Conservation (phyloP, 495 filamentous ascomycete genomes). For the Lentithecium fluviatile region DNA sequence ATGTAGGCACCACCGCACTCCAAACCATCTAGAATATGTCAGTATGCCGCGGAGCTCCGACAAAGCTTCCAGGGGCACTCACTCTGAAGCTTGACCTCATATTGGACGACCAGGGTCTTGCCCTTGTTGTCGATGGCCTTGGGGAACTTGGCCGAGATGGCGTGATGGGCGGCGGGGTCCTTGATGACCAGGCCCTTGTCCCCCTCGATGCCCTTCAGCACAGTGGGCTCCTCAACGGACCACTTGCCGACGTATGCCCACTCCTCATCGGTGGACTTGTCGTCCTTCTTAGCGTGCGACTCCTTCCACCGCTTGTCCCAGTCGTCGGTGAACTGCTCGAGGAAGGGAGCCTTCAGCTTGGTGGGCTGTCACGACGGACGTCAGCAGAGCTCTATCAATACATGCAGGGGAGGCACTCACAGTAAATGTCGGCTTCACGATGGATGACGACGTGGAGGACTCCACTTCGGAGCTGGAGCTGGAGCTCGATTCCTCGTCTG, state of each 20-base stretch:
- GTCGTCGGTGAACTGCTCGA: constrained; percentile 97
- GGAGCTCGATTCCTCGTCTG: constrained; percentile 37
- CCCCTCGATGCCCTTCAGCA: constrained; percentile 91
- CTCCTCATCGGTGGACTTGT: constrained; percentile 81
- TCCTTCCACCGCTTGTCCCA: constrained; percentile 91
- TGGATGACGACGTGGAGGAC: constrained; percentile 56
- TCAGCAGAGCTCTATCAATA: constrained; percentile 16
- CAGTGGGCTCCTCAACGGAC: constrained; percentile 90
- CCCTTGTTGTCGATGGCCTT: constrained; percentile 96
- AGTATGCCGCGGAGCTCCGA: constrained; percentile 16
- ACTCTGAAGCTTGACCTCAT: constrained; percentile 99
- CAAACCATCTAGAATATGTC: constrained; percentile 67
- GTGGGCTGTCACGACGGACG: constrained; percentile 61
- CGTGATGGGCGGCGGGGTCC: constrained; percentile 95
- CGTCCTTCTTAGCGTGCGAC: constrained; percentile 93
- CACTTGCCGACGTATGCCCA: constrained; percentile 98
- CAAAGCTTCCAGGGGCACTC: constrained; percentile 42
- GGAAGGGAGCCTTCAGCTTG: constrained; percentile 84
- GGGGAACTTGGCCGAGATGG: constrained; percentile 97
- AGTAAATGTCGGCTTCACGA: constrained; percentile 61
- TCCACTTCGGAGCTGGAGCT: constrained; percentile 42
- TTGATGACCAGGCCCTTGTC: constrained; percentile 97
- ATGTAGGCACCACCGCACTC: constrained; percentile 99
- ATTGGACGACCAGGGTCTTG: constrained; percentile 95
- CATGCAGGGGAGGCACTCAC: constrained; percentile 15